phyloP scores from a whole-genome alignment of 441 rosid genomes.

The Adansonia madagascariensis region DNA sequence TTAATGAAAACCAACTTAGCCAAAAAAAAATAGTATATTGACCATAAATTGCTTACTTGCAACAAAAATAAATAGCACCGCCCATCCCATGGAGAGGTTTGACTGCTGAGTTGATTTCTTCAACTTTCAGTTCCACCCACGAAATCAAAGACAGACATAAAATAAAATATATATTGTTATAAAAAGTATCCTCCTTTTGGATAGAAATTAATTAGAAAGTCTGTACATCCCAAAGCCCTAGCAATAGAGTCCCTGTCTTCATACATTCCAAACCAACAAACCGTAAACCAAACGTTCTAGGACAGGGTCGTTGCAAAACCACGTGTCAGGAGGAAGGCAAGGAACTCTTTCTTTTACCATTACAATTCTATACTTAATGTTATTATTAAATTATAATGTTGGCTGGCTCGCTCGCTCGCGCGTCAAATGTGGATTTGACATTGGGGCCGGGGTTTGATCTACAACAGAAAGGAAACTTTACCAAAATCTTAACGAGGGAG shows the following conservation, averaged over 20 bases:
- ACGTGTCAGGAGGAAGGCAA: background rate
- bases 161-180: background rate
- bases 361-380: background rate
- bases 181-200: too few species aligned
- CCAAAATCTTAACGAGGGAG: background rate
- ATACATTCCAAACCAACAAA: too few species aligned
- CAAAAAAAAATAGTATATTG: too few species aligned
- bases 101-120: background rate
- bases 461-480: too few species aligned
- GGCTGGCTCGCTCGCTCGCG: too few species aligned
- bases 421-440: too few species aligned
- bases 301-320: background rate
- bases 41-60: background rate
- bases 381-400: too few species aligned
- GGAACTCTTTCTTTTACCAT: background rate
- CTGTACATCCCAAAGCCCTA: background rate
- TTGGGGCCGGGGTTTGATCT: too few species aligned
- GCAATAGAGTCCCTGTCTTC: background rate
- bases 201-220: background rate
- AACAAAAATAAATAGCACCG: slow-evolving; percentile 9
- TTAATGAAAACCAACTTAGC: too few species aligned
- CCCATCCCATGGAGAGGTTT: background rate
- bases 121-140: background rate
- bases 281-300: background rate
- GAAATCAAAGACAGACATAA: background rate